Evolutionary conservation across 768 basidiomycete species (phyloP).

Genomic region (Mycena maculata): DNA sequence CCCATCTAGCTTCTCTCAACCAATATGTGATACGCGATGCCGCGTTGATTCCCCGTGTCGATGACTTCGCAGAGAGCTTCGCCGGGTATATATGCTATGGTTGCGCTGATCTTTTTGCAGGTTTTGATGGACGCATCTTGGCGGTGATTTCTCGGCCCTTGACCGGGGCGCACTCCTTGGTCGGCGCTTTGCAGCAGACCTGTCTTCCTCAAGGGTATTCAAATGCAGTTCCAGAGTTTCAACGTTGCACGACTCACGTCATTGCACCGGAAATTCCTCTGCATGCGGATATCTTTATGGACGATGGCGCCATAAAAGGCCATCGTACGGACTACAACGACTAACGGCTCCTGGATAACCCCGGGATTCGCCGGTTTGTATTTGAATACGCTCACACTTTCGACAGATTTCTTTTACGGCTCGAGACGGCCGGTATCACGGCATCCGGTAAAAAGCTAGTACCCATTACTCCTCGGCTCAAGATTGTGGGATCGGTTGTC

Average conservation of each 20-base stretch:
- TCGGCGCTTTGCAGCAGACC: constrained; percentile 23
- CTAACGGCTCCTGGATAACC: constrained; percentile 28
- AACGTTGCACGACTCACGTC: constrained; percentile 8
- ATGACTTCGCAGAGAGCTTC: constrained; percentile 42
- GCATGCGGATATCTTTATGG: constrained; percentile 34
- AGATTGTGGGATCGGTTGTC: constrained; percentile 45
- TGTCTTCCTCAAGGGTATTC: constrained; percentile 26
- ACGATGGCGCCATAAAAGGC: constrained; percentile 39
- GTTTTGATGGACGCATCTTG: constrained; percentile 43
- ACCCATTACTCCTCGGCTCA: constrained; percentile 31
- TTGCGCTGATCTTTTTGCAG: constrained; percentile 44
- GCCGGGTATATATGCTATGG: constrained; percentile 40
- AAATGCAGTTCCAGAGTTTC: constrained; percentile 14
- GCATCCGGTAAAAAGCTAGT: constrained; percentile 46
- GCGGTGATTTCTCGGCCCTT: constrained; percentile 5
- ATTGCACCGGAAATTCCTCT: constrained; percentile 9
- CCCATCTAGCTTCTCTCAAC: too few relatives aligned
- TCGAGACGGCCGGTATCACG: constrained; percentile 45
- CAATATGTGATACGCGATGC: too few relatives aligned
- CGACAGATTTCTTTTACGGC: constrained; percentile 36
- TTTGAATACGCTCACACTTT: constrained; percentile 41
- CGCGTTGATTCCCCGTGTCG: constrained; percentile 37
- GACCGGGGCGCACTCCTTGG: constrained; percentile 20
- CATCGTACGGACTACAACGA: constrained; percentile 29
- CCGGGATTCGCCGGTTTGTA: constrained; percentile 42